These are phyloP conservation scores for Debaryomyces prosopidis DNA, from an alignment of 805 yeast genomes.

Conservation along the genomic window DNA sequence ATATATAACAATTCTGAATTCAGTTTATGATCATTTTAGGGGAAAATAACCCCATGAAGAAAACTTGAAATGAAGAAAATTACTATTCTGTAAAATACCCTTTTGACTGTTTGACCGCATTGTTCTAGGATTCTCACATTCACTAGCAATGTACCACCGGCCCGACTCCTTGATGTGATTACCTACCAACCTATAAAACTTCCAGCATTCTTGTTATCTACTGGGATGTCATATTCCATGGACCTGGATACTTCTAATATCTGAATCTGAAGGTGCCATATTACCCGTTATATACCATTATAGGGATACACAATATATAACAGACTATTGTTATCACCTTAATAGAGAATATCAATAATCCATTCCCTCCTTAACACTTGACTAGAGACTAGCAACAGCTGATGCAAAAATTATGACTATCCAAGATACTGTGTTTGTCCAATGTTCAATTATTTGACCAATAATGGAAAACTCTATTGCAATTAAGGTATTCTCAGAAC, in stretches of 20 bases:
- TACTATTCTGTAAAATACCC: slow-evolving; percentile 64
- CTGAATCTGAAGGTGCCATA: too few species aligned
- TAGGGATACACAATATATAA: too few species aligned
- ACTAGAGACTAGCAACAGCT: slow-evolving; percentile 51
- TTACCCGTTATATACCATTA: too few species aligned
- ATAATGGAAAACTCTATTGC: slow-evolving; percentile 73
- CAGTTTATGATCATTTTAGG: slow-evolving; percentile 62
- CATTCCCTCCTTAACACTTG: too few species aligned
- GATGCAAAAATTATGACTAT: slow-evolving; percentile 65
- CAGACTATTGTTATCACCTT: too few species aligned
- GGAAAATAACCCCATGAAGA: slow-evolving; percentile 73
- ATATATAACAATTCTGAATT: slow-evolving; percentile 43
- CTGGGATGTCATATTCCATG: slow-evolving; percentile 67
- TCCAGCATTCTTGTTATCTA: slow-evolving; percentile 49
- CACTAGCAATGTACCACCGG: slow-evolving; percentile 47
- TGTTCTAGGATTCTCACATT: slow-evolving; percentile 65
- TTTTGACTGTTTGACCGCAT: slow-evolving; percentile 71
- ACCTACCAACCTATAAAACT: slow-evolving; percentile 66
- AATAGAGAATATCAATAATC: too few species aligned
- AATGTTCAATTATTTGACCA: slow-evolving; percentile 62
- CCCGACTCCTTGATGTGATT: too few species aligned
- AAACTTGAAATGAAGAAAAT: slow-evolving; percentile 63
- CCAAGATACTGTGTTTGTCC: slow-evolving; percentile 77
- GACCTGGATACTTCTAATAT: slow-evolving; percentile 69
- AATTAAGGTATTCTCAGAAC: slow-evolving; percentile 25